These are phyloP conservation scores for Sesbania bispinosa DNA, from an alignment of 306 rosid genomes.

Conservation along the genomic window DNA sequence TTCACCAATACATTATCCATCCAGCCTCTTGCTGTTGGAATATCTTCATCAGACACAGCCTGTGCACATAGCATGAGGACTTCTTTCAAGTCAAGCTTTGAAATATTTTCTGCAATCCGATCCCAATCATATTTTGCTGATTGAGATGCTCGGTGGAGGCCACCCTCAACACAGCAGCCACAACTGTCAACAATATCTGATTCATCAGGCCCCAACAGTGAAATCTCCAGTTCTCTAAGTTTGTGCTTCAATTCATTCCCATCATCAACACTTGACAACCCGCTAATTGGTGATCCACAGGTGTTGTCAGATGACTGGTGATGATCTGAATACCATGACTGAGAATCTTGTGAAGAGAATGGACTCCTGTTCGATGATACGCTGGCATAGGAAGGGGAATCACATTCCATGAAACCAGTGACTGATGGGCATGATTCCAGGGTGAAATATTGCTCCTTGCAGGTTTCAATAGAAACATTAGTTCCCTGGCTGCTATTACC, in stretches of 20 bases:
- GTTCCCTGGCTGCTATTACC: constrained; percentile 63
- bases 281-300: constrained; percentile 69
- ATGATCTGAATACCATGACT: constrained; percentile 60
- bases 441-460: constrained; percentile 51
- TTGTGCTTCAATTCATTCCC: constrained; percentile 50
- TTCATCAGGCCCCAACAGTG: constrained; percentile 61
- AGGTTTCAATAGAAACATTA: constrained; percentile 43
- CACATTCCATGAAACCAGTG: constrained; percentile 33
- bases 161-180: constrained; percentile 36
- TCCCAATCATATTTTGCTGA: constrained; percentile 40
- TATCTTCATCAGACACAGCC: constrained; percentile 47
- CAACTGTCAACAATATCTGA: constrained; percentile 57
- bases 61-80: constrained; percentile 56
- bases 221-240: constrained; percentile 62
- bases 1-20: constrained; percentile 62
- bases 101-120: constrained; percentile 34
- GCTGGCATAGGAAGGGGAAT: constrained; percentile 72
- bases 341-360: constrained; percentile 70
- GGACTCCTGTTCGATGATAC: constrained; percentile 61
- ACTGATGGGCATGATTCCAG: constrained; percentile 60
- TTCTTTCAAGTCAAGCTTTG: constrained; percentile 39
- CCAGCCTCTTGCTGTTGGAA: constrained; percentile 41
- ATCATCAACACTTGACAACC: constrained; percentile 62
- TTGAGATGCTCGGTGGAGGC: constrained; percentile 16
- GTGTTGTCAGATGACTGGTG: constrained; percentile 60